Conservation (phyloP, 257 asterid genomes). For the Paulownia fortunei region DNA sequence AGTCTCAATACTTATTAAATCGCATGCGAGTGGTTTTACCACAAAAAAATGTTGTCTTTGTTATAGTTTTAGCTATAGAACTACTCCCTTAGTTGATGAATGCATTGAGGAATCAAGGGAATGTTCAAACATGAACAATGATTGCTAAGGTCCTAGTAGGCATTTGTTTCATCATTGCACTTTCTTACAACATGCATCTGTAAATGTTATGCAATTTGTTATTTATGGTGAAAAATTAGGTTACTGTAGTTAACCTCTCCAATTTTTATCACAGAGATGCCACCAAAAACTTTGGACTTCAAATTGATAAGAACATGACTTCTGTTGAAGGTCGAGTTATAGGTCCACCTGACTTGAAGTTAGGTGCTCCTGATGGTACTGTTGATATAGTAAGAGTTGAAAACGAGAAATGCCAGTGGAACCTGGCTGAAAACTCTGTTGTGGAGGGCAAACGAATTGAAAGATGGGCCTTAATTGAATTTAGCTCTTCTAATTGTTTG, state of each 20-base stretch:
- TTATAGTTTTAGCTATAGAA: not conserved
- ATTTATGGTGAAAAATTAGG: constrained; percentile 9
- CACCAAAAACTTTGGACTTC: constrained; percentile 53
- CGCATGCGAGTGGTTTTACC: not conserved
- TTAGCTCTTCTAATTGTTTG: constrained; percentile 23
- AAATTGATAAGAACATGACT: constrained; percentile 58
- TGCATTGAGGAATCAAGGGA: not conserved
- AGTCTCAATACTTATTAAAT: not conserved
- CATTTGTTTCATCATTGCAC: not conserved
- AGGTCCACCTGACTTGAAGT: constrained; percentile 58
- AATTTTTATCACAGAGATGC: constrained; percentile 40
- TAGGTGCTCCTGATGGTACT: constrained; percentile 45
- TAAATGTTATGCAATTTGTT: not conserved
- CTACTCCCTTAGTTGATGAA: constrained; percentile 1
- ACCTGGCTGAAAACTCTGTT: constrained; percentile 54
- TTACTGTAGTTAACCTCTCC: not conserved
- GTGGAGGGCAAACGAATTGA: constrained; percentile 57
- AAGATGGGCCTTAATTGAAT: constrained; percentile 71
- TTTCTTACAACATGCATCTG: not conserved
- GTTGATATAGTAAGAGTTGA: constrained; percentile 48
- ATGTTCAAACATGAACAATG: not conserved
- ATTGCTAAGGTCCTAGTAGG: not conserved
- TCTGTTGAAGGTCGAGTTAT: constrained; percentile 62
- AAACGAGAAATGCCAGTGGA: constrained; percentile 64
- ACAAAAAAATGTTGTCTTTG: not conserved